These are phyloP conservation scores for Suillus subaureus DNA, from an alignment of 768 basidiomycete genomes.

Conservation along the genomic window DNA sequence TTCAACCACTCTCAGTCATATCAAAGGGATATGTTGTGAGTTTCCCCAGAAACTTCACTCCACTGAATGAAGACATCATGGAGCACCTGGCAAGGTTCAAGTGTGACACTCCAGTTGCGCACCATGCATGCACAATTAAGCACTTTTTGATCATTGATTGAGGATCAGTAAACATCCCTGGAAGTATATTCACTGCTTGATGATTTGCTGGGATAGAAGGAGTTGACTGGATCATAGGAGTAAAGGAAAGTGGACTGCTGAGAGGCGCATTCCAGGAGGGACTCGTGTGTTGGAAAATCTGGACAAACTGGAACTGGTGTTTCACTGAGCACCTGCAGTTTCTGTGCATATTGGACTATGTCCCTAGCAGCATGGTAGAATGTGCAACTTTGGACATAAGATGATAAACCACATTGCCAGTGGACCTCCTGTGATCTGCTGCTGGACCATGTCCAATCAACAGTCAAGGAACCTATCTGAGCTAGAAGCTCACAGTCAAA, in stretches of 20 bases:
- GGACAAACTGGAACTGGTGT: conserved; percentile 1
- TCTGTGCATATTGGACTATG: conserved; percentile 3
- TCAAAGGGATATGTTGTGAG: conserved; percentile 5
- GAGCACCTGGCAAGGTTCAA: not conserved
- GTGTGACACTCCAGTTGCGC: not conserved
- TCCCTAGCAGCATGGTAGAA: conserved; percentile 22
- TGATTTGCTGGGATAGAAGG: not conserved
- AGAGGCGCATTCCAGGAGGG: conserved; percentile 19
- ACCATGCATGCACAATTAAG: conserved; percentile 12
- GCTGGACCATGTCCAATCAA: conserved; percentile 39
- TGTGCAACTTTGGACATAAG: conserved; percentile 31
- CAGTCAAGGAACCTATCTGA: conserved; percentile 33
- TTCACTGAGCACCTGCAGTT: conserved; percentile 10
- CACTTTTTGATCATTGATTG: conserved; percentile 11
- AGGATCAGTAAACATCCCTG: conserved; percentile 11
- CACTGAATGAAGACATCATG: not conserved
- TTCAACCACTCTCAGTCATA: conserved; percentile 26
- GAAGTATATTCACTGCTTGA: conserved; percentile 2
- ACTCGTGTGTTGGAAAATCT: conserved; percentile 14
- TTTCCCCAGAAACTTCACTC: not conserved
- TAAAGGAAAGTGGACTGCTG: conserved; percentile 18
- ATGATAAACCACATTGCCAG: conserved; percentile 27
- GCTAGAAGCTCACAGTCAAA: conserved; percentile 32
- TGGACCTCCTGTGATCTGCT: conserved; percentile 37
- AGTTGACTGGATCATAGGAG: conserved; percentile 7